A percentile compares a stretch with the other conserved stretches of the same genome.
Conservation (phyloP, 1,284 basidiomycete genomes). For the Schizophyllum amplum region DNA sequence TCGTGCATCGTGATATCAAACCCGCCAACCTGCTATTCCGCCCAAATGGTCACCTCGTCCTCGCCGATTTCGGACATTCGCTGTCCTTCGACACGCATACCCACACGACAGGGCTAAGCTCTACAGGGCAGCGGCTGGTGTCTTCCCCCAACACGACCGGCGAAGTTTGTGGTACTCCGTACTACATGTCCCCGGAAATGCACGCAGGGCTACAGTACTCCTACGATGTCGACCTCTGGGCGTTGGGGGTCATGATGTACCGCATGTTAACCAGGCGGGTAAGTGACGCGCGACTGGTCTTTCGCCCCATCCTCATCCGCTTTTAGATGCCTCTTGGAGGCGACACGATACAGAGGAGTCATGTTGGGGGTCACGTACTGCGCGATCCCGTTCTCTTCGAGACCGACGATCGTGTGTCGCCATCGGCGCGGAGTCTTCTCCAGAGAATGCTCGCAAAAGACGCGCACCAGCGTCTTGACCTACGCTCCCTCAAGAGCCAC, state of each 20-base stretch:
- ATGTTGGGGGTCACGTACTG: too few relatives aligned
- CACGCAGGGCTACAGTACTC: background rate
- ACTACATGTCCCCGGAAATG: background rate
- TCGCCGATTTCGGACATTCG: background rate
- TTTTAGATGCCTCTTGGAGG: background rate
- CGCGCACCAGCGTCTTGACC: too few relatives aligned
- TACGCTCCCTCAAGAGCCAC: too few relatives aligned
- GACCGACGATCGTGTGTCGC: too few relatives aligned
- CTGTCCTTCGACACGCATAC: background rate
- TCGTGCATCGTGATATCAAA: background rate
- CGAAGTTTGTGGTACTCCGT: background rate
- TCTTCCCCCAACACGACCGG: background rate
- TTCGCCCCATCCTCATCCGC: background rate
- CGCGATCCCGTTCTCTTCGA: too few relatives aligned
- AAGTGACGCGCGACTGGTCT: constrained; percentile 12
- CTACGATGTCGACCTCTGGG: constrained; percentile 5
- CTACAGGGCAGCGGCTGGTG: background rate
- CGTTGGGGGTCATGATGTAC: background rate
- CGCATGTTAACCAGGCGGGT: background rate
- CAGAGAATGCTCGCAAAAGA: too few relatives aligned
- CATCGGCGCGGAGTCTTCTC: too few relatives aligned
- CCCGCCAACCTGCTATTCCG: background rate
- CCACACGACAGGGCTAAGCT: background rate
- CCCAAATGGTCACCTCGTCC: background rate
- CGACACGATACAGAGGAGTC: background rate